Percentiles rank a stretch among this genome's conserved stretches.
Evolutionary conservation across 2,329 filamentous ascomycete species (phyloP).

Genomic region (Diatrype stigma): DNA sequence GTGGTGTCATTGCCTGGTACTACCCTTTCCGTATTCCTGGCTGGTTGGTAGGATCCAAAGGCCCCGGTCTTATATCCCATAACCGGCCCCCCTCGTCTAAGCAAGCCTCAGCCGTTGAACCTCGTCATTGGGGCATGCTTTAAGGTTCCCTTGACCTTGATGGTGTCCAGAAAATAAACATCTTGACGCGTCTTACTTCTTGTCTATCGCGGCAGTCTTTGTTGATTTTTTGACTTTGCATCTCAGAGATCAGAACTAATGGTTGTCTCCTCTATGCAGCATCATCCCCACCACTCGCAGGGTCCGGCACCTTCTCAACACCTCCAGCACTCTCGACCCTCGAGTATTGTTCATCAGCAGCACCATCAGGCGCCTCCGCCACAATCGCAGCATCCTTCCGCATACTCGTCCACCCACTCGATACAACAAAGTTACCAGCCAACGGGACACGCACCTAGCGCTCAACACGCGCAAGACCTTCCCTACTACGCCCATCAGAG

Average conservation of each 20-base stretch:
- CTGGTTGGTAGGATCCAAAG: constrained; percentile 20
- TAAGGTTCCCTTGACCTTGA: constrained; percentile 40
- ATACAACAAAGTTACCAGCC: constrained; percentile 65
- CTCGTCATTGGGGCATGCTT: constrained; percentile 41
- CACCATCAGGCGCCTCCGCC: constrained; percentile 62
- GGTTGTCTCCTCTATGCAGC: constrained; percentile 63
- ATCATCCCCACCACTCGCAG: constrained; percentile 71
- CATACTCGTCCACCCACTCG: constrained; percentile 65
- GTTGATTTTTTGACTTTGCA: constrained; percentile 27
- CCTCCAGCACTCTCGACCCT: constrained; percentile 67
- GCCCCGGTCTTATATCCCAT: constrained; percentile 28
- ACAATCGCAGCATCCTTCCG: constrained; percentile 57
- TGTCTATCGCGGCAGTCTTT: constrained; percentile 34
- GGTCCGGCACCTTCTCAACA: constrained; percentile 64
- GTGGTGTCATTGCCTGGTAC: constrained; percentile 29
- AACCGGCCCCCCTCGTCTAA: constrained; percentile 25
- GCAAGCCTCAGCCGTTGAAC: constrained; percentile 31
- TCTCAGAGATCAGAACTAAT: constrained; percentile 44
- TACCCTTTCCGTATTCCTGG: constrained; percentile 25
- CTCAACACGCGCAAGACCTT: constrained; percentile 63
- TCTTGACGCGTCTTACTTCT: constrained; percentile 46
- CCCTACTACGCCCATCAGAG: constrained; percentile 76
- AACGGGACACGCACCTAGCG: constrained; percentile 56
- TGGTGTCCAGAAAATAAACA: constrained; percentile 48
- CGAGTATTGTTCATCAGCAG: constrained; percentile 70